These are phyloP conservation scores for Margaritispora aquatica DNA, from an alignment of 495 filamentous ascomycete genomes.

Conservation along the genomic window DNA sequence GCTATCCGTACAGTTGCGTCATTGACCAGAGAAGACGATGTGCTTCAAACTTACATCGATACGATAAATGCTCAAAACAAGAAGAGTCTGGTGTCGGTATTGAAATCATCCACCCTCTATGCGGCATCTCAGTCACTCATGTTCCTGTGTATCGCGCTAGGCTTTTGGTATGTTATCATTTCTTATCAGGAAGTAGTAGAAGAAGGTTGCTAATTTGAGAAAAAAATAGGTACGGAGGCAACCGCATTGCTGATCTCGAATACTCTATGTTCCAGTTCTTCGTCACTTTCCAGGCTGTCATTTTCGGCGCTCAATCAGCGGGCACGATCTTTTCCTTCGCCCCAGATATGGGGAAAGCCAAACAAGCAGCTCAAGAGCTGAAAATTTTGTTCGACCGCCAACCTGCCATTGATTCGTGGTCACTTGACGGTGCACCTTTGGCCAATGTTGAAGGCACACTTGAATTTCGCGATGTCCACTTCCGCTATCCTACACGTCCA, in stretches of 20 bases:
- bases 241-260: conserved; percentile 62
- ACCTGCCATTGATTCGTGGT: conserved; percentile 81
- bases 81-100: conserved; percentile 56
- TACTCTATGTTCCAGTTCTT: conserved; percentile 78
- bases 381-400: conserved; percentile 73
- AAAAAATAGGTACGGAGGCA: conserved; percentile 61
- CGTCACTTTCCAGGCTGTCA: conserved; percentile 70
- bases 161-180: conserved; percentile 56
- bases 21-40: conserved; percentile 76
- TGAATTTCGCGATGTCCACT: conserved; percentile 74
- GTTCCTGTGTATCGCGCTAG: conserved; percentile 81
- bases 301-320: conserved; percentile 79
- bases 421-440: conserved; percentile 56
- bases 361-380: conserved; percentile 68
- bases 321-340: conserved; percentile 85
- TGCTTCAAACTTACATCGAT: conserved; percentile 63
- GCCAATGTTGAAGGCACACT: conserved; percentile 57
- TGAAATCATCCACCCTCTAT: conserved; percentile 67
- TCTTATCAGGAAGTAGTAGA: too few relatives aligned
- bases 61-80: conserved; percentile 58
- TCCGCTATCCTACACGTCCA: conserved; percentile 73
- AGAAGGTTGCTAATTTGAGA: conserved; percentile 2
- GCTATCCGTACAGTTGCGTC: conserved; percentile 93
- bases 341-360: conserved; percentile 82
- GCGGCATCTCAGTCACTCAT: conserved; percentile 71